Evolutionary conservation across 345 rosid genomes (phyloP).

Genomic region (Corchorus olitorius): DNA sequence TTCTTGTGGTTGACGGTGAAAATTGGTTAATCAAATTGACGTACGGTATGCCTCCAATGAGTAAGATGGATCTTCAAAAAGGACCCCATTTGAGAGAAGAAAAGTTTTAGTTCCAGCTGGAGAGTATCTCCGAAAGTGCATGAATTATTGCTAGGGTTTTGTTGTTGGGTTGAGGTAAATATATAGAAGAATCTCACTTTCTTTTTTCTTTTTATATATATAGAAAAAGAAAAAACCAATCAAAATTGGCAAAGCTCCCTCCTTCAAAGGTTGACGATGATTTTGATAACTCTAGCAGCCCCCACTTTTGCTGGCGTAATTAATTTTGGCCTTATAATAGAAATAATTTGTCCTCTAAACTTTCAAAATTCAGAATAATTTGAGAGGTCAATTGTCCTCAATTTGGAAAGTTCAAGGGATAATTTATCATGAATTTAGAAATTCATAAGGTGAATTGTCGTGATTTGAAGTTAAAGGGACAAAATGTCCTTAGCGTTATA

Average conservation of each 20-base stretch:
- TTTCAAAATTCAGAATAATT: no score
- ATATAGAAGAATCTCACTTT: constrained; percentile 14
- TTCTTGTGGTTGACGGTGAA: constrained; percentile 11
- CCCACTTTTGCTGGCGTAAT: no score
- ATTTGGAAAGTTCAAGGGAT: no score
- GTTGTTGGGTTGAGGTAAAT: constrained; percentile 9
- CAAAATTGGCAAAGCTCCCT: neutral
- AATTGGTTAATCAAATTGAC: neutral
- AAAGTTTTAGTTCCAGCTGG: constrained; percentile 43
- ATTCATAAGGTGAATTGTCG: no score
- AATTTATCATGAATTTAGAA: no score
- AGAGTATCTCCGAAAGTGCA: constrained; percentile 41
- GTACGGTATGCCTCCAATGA: neutral
- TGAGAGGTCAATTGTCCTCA: no score
- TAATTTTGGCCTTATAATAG: no score
- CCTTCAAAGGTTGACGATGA: neutral
- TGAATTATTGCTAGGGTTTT: constrained; percentile 40
- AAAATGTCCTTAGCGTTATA: no score
- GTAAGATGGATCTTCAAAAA: neutral
- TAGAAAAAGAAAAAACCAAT: neutral
- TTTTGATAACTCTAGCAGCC: constrained; percentile 29
- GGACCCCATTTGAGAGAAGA: constrained; percentile 19
- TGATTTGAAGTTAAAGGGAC: no score
- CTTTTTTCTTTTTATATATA: neutral
- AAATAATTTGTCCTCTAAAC: no score